phyloP scores from a whole-genome alignment of 768 basidiomycete genomes.

The Dacryopinax primogenitus region DNA sequence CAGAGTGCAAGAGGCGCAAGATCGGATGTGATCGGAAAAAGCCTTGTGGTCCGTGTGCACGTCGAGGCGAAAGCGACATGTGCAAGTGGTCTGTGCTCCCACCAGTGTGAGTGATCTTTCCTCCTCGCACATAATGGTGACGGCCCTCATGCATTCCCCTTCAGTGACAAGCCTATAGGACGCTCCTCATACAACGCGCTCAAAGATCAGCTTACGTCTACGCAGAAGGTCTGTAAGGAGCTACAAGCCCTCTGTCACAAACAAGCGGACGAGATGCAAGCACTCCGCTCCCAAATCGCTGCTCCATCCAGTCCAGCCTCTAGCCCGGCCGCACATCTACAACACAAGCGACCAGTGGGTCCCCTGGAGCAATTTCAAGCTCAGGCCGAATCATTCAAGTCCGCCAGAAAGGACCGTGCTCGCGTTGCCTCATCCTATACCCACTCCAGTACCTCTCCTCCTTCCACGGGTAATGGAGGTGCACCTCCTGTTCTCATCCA shows the following conservation, averaged over 20 bases:
- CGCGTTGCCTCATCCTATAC: neutral
- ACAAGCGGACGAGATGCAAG: neutral
- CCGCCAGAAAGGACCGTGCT: neutral
- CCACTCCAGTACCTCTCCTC: neutral
- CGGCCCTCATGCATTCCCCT: conserved; percentile 1
- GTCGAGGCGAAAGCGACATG: conserved; percentile 64
- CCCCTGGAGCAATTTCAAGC: neutral
- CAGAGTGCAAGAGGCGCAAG: conserved; percentile 72
- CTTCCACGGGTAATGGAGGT: neutral
- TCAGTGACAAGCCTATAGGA: conserved; percentile 68
- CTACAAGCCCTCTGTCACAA: neutral
- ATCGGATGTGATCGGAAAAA: conserved; percentile 79
- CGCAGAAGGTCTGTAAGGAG: neutral
- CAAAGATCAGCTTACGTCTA: conserved; percentile 37
- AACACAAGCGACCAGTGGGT: neutral
- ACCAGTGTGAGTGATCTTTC: conserved; percentile 46
- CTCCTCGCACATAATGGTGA: neutral
- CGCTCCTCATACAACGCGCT: conserved; percentile 66
- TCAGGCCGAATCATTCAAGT: neutral
- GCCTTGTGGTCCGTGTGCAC: conserved; percentile 68
- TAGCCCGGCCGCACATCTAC: neutral
- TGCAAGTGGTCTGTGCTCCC: conserved; percentile 78
- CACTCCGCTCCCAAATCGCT: neutral
- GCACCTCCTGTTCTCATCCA: neutral
- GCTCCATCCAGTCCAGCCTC: neutral